Percentiles rank a stretch among this genome's conserved stretches.
Conservation (phyloP, 73 alveolate genomes). For the Paramecium sonneborni region DNA sequence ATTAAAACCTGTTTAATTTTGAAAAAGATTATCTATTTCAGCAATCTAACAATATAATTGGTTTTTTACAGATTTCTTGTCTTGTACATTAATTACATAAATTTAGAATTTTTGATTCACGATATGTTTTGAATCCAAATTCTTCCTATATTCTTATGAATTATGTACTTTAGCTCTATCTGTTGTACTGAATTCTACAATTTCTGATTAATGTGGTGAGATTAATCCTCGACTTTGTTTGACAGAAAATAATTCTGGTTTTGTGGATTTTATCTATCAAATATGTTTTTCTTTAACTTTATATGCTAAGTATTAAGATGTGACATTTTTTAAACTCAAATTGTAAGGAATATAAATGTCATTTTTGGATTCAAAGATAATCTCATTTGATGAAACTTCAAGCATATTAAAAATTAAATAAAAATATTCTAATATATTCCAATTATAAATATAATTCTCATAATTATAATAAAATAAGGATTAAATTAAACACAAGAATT, state of each 20-base stretch:
- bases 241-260: not conserved
- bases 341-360: not conserved
- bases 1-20: not conserved
- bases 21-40: conserved; percentile 2
- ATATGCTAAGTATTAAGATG: not conserved
- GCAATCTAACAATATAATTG: not conserved
- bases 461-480: not conserved
- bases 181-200: not conserved
- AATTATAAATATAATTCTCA: not conserved
- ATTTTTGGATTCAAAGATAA: not conserved
- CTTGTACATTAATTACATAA: not conserved
- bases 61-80: not conserved
- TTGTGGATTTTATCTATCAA: conserved; percentile 2
- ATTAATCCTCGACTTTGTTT: not conserved
- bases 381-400: not conserved
- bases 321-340: not conserved
- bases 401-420: not conserved
- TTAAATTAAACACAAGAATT: not conserved
- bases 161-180: not conserved
- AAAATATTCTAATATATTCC: not conserved
- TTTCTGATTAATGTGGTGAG: not conserved
- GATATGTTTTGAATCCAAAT: not conserved
- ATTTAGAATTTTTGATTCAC: conserved; percentile 3
- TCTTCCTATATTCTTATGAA: not conserved
- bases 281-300: not conserved